Evolutionary conservation across 345 rosid species (phyloP).

Genomic region (Syzygium oleosum): DNA sequence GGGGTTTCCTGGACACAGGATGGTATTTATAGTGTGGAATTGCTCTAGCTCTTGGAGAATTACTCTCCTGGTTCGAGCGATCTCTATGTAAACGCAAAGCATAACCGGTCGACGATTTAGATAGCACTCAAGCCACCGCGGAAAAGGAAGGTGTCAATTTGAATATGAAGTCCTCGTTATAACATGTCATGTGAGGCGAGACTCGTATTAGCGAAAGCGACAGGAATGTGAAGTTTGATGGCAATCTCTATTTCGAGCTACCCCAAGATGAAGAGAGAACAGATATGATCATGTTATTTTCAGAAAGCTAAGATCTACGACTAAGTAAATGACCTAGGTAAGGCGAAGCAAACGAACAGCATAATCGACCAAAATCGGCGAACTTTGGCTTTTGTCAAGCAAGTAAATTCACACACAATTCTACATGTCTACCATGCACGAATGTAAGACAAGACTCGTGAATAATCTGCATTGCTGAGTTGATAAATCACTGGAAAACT

Average conservation of each 20-base stretch:
- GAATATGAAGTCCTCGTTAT: background rate
- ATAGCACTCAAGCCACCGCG: background rate
- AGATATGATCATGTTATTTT: background rate
- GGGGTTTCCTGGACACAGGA: background rate
- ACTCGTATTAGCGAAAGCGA: background rate
- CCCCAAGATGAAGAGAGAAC: background rate
- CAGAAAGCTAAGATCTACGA: background rate
- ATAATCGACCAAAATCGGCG: background rate
- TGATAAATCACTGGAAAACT: background rate
- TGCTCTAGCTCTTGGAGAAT: background rate
- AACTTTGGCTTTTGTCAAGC: background rate
- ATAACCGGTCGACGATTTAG: background rate
- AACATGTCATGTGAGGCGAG: background rate
- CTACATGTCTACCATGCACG: background rate
- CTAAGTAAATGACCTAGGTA: background rate
- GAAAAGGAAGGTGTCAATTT: background rate
- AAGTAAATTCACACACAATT: background rate
- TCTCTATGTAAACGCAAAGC: background rate
- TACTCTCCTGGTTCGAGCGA: background rate
- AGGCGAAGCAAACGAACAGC: background rate
- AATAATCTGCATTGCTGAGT: background rate
- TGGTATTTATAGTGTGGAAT: background rate
- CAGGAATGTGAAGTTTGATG: background rate
- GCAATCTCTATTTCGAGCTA: background rate
- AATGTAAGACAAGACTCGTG: background rate